These are phyloP conservation scores for Russula foetens DNA, from an alignment of 768 basidiomycete genomes.

Conservation along the genomic window DNA sequence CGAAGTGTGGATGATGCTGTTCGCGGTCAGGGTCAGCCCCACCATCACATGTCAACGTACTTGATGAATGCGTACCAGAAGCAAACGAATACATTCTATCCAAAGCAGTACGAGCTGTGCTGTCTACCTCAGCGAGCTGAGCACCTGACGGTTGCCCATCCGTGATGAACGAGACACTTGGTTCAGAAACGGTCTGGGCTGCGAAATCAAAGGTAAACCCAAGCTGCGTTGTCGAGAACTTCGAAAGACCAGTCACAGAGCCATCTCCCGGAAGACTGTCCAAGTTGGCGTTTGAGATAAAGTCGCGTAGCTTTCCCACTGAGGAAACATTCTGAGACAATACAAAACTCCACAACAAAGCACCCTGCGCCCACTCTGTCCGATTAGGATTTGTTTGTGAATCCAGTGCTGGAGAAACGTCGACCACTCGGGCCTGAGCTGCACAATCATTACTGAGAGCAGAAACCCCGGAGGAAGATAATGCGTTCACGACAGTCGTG, in stretches of 20 bases:
- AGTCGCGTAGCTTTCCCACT: slow-evolving; percentile 35
- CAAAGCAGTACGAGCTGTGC: slow-evolving; percentile 32
- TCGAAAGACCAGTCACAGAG: slow-evolving; percentile 27
- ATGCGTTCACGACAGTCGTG: slow-evolving; percentile 35
- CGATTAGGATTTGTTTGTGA: slow-evolving; percentile 37
- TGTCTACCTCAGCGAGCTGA: slow-evolving; percentile 39
- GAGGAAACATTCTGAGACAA: slow-evolving; percentile 39
- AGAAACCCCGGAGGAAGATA: slow-evolving; percentile 45
- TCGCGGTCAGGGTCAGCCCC: not conserved
- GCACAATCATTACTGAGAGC: slow-evolving; percentile 39
- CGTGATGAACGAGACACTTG: slow-evolving; percentile 35
- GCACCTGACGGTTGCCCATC: slow-evolving; percentile 39
- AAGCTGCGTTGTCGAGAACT: slow-evolving; percentile 36
- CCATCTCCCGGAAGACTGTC: slow-evolving; percentile 34
- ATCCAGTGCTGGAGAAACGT: slow-evolving; percentile 41
- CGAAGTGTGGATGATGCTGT: slow-evolving; percentile 53
- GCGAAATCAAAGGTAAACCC: slow-evolving; percentile 58
- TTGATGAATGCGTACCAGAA: slow-evolving; percentile 35
- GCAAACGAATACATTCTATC: slow-evolving; percentile 57
- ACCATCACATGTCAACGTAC: not conserved
- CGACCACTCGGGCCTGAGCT: slow-evolving; percentile 45
- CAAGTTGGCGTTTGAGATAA: slow-evolving; percentile 45
- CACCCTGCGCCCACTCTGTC: slow-evolving; percentile 49
- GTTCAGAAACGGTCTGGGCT: slow-evolving; percentile 40
- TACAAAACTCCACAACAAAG: slow-evolving; percentile 52